Evolutionary conservation across 2,329 filamentous ascomycete species (phyloP).

Genomic region (Fusarium euwallaceae): DNA sequence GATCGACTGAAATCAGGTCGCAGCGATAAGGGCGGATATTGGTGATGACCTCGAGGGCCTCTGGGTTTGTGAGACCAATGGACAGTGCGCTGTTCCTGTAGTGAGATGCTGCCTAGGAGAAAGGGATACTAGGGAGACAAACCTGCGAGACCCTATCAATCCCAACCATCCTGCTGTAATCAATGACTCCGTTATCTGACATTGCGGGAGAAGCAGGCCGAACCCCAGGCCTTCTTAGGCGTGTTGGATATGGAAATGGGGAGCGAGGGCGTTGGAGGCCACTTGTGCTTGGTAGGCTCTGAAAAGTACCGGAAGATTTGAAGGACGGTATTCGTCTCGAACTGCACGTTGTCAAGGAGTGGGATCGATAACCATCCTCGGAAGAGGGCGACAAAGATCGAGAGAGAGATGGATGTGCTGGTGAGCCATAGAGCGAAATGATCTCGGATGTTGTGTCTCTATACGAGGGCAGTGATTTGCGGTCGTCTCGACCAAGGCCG

Average conservation of each 20-base stretch:
- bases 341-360: slow-evolving; percentile 67
- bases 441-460: slow-evolving; percentile 67
- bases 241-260: slow-evolving; percentile 70
- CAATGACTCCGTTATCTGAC: slow-evolving; percentile 61
- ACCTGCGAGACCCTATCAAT: slow-evolving; percentile 64
- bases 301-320: slow-evolving; percentile 62
- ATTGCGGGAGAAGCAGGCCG: slow-evolving; percentile 64
- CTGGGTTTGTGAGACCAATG: slow-evolving; percentile 58
- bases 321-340: slow-evolving; percentile 62
- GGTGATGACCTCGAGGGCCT: slow-evolving; percentile 53
- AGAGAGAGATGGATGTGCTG: slow-evolving; percentile 60
- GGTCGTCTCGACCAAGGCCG: slow-evolving; percentile 55
- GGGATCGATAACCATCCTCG: slow-evolving; percentile 64
- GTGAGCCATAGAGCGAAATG: slow-evolving; percentile 67
- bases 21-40: slow-evolving; percentile 55
- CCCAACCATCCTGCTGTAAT: slow-evolving; percentile 65
- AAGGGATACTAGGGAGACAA: slow-evolving; percentile 35
- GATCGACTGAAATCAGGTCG: slow-evolving; percentile 58
- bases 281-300: slow-evolving; percentile 59
- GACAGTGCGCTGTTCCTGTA: slow-evolving; percentile 57
- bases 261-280: slow-evolving; percentile 67
- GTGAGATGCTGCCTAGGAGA: background rate
- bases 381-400: slow-evolving; percentile 58
- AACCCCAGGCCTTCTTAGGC: slow-evolving; percentile 66
- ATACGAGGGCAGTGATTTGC: slow-evolving; percentile 61